A percentile compares a stretch with the other conserved stretches of the same genome.
phyloP scores from a whole-genome alignment of 2,329 filamentous ascomycete species.

The Curvularia sp. region DNA sequence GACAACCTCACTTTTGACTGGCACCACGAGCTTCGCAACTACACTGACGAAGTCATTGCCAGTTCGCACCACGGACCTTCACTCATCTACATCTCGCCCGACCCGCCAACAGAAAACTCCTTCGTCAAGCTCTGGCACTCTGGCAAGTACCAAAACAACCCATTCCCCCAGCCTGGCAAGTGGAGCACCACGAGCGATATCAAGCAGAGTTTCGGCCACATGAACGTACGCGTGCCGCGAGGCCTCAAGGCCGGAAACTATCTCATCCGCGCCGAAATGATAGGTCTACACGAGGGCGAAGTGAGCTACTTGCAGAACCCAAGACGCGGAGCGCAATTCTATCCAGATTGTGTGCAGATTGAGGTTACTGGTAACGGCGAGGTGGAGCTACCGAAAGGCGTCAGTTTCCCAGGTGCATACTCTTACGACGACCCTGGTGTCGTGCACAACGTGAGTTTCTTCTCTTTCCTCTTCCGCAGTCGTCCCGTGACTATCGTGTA shows the following conservation, averaged over 20 bases:
- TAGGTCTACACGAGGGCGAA: constrained; percentile 52
- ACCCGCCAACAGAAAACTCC: constrained; percentile 47
- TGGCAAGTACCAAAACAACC: constrained; percentile 44
- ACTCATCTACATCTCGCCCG: constrained; percentile 52
- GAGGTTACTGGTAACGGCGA: constrained; percentile 45
- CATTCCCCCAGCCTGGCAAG: constrained; percentile 46
- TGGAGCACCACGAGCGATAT: constrained; percentile 42
- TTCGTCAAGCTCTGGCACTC: constrained; percentile 53
- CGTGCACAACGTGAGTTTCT: constrained; percentile 43
- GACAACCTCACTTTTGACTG: constrained; percentile 52
- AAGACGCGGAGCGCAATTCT: constrained; percentile 50
- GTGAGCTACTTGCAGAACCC: constrained; percentile 38
- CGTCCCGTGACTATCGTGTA: background rate
- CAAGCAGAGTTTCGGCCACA: constrained; percentile 31
- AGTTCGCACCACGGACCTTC: constrained; percentile 42
- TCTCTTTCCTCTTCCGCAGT: background rate
- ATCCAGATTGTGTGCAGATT: constrained; percentile 53
- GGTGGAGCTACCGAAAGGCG: constrained; percentile 45
- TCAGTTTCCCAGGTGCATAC: constrained; percentile 56
- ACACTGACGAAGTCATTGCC: constrained; percentile 45
- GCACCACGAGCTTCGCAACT: constrained; percentile 49
- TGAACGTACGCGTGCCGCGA: constrained; percentile 44
- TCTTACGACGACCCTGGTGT: constrained; percentile 46
- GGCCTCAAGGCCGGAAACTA: constrained; percentile 51
- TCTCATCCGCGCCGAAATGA: constrained; percentile 53